A percentile compares a stretch with the other conserved stretches of the same genome.
These are phyloP conservation scores for Hyaloscypha bicolor DNA, from an alignment of 495 filamentous ascomycete species.

Conservation along the genomic window DNA sequence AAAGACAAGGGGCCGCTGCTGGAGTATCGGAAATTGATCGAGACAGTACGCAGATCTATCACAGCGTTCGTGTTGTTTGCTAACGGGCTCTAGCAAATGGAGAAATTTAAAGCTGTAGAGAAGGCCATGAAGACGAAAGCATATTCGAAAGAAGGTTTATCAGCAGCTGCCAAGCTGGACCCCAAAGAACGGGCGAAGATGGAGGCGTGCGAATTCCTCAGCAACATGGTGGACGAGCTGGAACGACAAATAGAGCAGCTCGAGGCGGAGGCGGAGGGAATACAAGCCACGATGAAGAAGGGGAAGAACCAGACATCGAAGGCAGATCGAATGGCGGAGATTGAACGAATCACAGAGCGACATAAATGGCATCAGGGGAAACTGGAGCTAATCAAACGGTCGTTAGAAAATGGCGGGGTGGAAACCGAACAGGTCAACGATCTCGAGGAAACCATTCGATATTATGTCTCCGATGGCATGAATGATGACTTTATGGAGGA, in stretches of 20 bases:
- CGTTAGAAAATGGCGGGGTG: slow-evolving; percentile 88
- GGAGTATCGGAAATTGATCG: slow-evolving; percentile 92
- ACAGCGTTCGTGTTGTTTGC: slow-evolving; percentile 12
- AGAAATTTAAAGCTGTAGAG: slow-evolving; percentile 99
- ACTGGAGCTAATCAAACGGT: slow-evolving; percentile 85
- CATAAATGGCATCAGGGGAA: slow-evolving; percentile 97
- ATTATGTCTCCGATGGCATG: slow-evolving; percentile 91
- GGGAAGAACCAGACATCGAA: slow-evolving; percentile 82
- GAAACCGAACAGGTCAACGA: slow-evolving; percentile 83
- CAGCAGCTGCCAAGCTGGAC: slow-evolving; percentile 87
- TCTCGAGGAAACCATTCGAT: slow-evolving; percentile 87
- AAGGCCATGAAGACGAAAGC: slow-evolving; percentile 99
- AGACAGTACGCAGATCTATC: slow-evolving; percentile 65
- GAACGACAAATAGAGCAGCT: slow-evolving; percentile 88
- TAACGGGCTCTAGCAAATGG: slow-evolving; percentile 81
- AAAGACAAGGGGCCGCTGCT: slow-evolving; percentile 96
- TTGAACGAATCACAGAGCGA: slow-evolving; percentile 80
- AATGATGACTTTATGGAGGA: slow-evolving; percentile 89
- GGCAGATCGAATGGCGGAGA: slow-evolving; percentile 82
- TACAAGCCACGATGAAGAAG: slow-evolving; percentile 91
- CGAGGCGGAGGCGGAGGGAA: slow-evolving; percentile 85
- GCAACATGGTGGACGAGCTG: slow-evolving; percentile 86
- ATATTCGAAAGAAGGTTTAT: slow-evolving; percentile 96
- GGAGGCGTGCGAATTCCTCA: slow-evolving; percentile 82
- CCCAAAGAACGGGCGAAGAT: slow-evolving; percentile 92